Evolutionary conservation across 257 asterid species (phyloP).

Genomic region (Perilla frutescens): DNA sequence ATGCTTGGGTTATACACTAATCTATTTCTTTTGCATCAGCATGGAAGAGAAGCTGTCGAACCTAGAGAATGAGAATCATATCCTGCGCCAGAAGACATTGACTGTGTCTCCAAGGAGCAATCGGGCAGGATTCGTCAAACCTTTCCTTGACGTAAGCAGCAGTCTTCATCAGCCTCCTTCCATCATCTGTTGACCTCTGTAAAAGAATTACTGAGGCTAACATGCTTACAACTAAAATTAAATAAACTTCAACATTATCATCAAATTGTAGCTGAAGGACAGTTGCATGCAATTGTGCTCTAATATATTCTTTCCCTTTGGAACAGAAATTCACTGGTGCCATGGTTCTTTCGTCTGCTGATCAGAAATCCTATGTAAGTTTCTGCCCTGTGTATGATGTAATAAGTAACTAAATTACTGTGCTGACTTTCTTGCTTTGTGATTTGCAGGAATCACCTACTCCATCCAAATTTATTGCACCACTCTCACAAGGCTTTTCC

Average conservation of each 20-base stretch:
- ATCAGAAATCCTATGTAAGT: conserved; percentile 80
- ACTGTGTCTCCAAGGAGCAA: conserved; percentile 73
- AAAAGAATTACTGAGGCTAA: conserved; percentile 16
- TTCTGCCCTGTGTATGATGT: conserved; percentile 23
- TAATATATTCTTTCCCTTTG: conserved; percentile 27
- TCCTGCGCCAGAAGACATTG: conserved; percentile 83
- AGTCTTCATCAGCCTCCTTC: conserved; percentile 29
- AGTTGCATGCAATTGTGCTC: conserved; percentile 16
- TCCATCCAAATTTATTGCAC: conserved; percentile 78
- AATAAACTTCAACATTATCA: background rate
- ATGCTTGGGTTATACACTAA: conserved; percentile 29
- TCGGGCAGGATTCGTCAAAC: conserved; percentile 65
- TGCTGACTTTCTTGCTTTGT: conserved; percentile 37
- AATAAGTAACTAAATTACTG: conserved; percentile 30
- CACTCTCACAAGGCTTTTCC: conserved; percentile 76
- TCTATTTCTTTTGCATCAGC: conserved; percentile 52
- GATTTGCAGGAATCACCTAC: conserved; percentile 90
- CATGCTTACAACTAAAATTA: conserved; percentile 13
- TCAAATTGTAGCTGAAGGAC: background rate
- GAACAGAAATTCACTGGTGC: conserved; percentile 80
- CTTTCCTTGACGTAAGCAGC: conserved; percentile 86
- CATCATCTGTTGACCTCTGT: conserved; percentile 24
- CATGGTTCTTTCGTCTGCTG: conserved; percentile 67
- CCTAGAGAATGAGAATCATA: conserved; percentile 76
- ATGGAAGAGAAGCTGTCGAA: conserved; percentile 80